A percentile compares a stretch with the other conserved stretches of the same genome.
Evolutionary conservation across 2,329 filamentous ascomycete genomes (phyloP).

Genomic region (Bisporella sp.): DNA sequence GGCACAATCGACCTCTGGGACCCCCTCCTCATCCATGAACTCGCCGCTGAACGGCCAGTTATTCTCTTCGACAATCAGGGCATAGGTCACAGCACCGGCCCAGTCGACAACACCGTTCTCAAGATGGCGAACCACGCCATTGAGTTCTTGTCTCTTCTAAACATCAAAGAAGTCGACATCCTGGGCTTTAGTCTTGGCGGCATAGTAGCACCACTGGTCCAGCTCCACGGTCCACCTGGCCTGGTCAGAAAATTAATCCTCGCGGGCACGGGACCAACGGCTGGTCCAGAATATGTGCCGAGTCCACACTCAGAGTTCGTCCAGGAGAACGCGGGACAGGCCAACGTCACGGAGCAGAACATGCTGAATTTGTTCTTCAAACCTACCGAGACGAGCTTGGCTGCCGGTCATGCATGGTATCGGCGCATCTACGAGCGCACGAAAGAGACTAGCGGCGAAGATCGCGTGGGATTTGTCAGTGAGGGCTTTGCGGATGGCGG

Average conservation of each 20-base stretch:
- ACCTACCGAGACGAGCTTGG: not conserved
- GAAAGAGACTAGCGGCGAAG: not conserved
- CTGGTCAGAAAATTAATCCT: constrained; percentile 25
- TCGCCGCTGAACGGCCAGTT: constrained; percentile 35
- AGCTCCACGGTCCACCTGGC: constrained; percentile 19
- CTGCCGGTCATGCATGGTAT: constrained; percentile 6
- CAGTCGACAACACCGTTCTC: constrained; percentile 20
- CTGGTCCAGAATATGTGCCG: constrained; percentile 16
- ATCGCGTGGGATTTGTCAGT: not conserved
- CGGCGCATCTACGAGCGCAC: constrained; percentile 1
- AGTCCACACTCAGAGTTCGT: not conserved
- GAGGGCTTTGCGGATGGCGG: not conserved
- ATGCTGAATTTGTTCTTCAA: not conserved
- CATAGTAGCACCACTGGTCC: constrained; percentile 25
- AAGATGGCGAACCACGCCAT: constrained; percentile 22
- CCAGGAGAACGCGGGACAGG: not conserved
- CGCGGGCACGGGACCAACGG: constrained; percentile 25
- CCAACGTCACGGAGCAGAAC: not conserved
- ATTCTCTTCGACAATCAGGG: constrained; percentile 42
- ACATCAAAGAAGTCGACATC: constrained; percentile 26
- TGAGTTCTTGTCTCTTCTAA: constrained; percentile 22
- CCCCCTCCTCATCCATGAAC: constrained; percentile 37
- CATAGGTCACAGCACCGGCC: constrained; percentile 30
- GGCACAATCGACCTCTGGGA: constrained; percentile 27
- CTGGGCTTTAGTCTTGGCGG: constrained; percentile 33